phyloP scores from a whole-genome alignment of 352 stramenopile species.

The Blastocystis hominis region DNA sequence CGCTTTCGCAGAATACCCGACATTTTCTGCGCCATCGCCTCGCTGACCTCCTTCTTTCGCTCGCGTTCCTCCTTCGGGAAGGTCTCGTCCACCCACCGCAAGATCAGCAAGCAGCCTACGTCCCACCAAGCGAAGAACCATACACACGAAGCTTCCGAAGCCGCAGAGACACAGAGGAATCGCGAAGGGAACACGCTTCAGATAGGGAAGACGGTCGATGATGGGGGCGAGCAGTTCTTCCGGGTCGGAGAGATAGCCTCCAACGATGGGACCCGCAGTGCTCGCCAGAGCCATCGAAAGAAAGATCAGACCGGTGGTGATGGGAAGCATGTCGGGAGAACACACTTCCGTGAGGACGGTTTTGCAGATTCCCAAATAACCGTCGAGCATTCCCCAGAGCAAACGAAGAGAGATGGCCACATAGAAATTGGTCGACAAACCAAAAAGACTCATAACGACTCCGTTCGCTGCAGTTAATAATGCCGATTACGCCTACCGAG shows the following conservation, averaged over 20 bases:
- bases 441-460: slow-evolving; percentile 41
- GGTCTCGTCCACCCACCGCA: slow-evolving; percentile 26
- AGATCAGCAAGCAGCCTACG: not conserved
- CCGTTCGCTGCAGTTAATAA: not conserved
- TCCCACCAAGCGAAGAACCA: not conserved
- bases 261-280: slow-evolving; percentile 4
- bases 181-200: slow-evolving; percentile 2
- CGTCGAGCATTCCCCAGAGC: slow-evolving; percentile 39
- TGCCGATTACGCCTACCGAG: not conserved
- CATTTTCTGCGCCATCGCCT: slow-evolving; percentile 16
- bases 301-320: slow-evolving; percentile 37
- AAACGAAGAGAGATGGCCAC: slow-evolving; percentile 28
- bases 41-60: not conserved
- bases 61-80: slow-evolving; percentile 30
- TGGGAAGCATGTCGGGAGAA: slow-evolving; percentile 13
- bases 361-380: slow-evolving; percentile 54
- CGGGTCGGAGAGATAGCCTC: slow-evolving; percentile 44
- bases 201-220: slow-evolving; percentile 34
- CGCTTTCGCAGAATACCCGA: slow-evolving; percentile 44
- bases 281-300: slow-evolving; percentile 7
- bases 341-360: slow-evolving; percentile 40
- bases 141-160: slow-evolving; percentile 2
- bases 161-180: slow-evolving; percentile 4
- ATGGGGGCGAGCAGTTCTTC: slow-evolving; percentile 2
- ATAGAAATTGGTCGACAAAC: slow-evolving; percentile 41